Conservation (phyloP, 148 eudicot genomes). For the Fagopyrum homotropicum region DNA sequence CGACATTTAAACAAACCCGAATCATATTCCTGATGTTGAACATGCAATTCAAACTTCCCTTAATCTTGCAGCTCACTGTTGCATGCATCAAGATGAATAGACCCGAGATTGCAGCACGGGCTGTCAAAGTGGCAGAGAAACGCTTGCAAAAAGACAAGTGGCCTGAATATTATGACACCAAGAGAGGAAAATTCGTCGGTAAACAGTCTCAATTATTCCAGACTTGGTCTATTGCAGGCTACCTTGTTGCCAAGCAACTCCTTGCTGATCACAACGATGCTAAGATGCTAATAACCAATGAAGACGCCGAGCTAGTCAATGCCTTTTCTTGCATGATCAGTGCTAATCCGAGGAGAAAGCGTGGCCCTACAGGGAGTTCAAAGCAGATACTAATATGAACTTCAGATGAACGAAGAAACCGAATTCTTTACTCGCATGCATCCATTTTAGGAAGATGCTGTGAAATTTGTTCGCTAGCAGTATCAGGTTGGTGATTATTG, state of each 20-base stretch:
- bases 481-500: neutral
- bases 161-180: constrained; percentile 89
- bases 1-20: no score
- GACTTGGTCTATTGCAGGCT: constrained; percentile 91
- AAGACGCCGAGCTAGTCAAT: constrained; percentile 60
- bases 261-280: constrained; percentile 61
- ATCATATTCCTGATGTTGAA: neutral
- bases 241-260: constrained; percentile 73
- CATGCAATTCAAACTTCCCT: neutral
- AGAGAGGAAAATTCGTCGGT: constrained; percentile 68
- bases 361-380: constrained; percentile 29
- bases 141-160: constrained; percentile 69
- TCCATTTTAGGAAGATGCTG: no score
- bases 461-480: no score
- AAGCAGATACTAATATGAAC: constrained; percentile 26
- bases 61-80: constrained; percentile 58
- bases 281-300: constrained; percentile 56
- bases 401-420: neutral
- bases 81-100: constrained; percentile 87
- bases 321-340: constrained; percentile 56
- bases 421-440: neutral
- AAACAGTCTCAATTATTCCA: constrained; percentile 76
- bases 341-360: constrained; percentile 57
- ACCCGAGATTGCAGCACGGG: constrained; percentile 67
- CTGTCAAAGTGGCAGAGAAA: constrained; percentile 63